Percentiles rank a stretch among this genome's conserved stretches.
Conservation (phyloP, 2,329 filamentous ascomycete genomes). For the Diaporthe amygdali region DNA sequence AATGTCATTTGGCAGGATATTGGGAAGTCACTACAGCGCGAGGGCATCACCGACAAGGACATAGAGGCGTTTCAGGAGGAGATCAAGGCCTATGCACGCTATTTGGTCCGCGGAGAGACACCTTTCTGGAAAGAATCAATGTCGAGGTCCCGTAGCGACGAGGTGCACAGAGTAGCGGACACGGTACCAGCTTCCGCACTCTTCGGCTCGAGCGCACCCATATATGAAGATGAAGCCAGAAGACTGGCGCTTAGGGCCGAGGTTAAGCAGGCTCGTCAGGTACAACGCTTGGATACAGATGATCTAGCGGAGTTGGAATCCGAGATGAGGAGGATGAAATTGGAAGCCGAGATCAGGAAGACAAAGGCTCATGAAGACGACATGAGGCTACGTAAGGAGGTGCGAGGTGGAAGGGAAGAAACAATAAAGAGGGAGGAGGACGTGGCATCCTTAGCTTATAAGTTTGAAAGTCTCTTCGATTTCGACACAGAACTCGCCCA, state of each 20-base stretch:
- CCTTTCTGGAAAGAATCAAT: background rate
- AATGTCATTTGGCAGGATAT: background rate
- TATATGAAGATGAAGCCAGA: background rate
- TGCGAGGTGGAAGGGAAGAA: too few relatives aligned
- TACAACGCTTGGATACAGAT: background rate
- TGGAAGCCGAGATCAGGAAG: background rate
- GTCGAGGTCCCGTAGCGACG: background rate
- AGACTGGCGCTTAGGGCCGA: background rate
- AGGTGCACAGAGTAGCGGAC: background rate
- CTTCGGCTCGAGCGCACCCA: background rate
- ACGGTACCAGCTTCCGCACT: background rate
- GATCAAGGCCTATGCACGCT: constrained; percentile 6
- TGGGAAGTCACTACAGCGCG: background rate
- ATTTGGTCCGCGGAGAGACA: background rate
- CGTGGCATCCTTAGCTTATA: background rate
- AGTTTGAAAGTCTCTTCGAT: background rate
- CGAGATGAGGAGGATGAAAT: background rate
- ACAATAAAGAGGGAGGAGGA: background rate
- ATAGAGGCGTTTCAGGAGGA: background rate
- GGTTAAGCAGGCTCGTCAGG: background rate
- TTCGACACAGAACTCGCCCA: background rate
- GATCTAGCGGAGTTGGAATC: background rate
- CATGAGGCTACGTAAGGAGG: background rate
- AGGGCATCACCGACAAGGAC: background rate
- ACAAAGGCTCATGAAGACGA: background rate